Conservation (phyloP, 148 eudicot species). For the Amaranthus cruentus region DNA sequence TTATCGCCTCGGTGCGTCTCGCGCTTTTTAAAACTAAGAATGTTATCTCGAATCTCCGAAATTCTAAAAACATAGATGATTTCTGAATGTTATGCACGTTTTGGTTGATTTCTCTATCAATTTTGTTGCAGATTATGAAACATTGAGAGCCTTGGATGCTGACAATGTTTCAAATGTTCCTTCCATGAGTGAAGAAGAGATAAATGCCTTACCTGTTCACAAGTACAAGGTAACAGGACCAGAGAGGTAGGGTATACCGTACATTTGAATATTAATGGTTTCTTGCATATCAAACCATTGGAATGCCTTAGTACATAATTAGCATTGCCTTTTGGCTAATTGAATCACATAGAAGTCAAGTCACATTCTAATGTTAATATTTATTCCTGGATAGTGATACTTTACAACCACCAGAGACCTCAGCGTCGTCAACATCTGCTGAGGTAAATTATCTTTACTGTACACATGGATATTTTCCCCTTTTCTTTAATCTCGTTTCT, state of each 20-base stretch:
- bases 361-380: not conserved
- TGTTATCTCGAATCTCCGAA: no score
- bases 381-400: constrained; percentile 25
- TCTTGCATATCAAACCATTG: not conserved
- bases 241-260: constrained; percentile 23
- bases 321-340: not conserved
- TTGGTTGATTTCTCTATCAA: not conserved
- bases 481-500: not conserved
- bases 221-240: constrained; percentile 31
- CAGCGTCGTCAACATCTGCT: constrained; percentile 24
- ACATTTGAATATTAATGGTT: not conserved
- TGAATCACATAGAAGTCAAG: not conserved
- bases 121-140: constrained; percentile 41
- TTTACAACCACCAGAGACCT: constrained; percentile 19
- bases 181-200: constrained; percentile 47
- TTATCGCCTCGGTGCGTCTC: no score
- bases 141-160: constrained; percentile 44
- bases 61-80: not conserved
- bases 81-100: not conserved
- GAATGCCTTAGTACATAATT: not conserved
- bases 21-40: no score
- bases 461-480: not conserved
- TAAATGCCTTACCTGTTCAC: constrained; percentile 49
- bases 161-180: constrained; percentile 31
- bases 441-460: constrained; percentile 25